Percentiles rank a stretch among this genome's conserved stretches.
Conservation (phyloP, 1,284 basidiomycete genomes). For the Grifola frondosa region DNA sequence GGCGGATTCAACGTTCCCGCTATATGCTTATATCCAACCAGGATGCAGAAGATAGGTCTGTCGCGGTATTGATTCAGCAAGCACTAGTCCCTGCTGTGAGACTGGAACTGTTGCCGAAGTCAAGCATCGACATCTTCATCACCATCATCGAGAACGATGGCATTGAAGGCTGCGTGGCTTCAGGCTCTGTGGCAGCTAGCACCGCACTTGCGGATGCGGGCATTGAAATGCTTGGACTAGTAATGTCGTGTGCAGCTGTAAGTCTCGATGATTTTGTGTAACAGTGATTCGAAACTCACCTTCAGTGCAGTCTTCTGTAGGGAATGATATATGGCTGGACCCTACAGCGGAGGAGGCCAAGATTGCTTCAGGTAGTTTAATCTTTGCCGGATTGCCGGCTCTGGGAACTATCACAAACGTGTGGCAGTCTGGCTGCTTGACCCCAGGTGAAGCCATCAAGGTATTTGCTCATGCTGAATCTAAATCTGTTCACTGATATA, state of each 20-base stretch:
- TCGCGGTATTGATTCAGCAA: conserved; percentile 84
- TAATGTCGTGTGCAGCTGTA: conserved; percentile 76
- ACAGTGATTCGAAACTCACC: conserved; percentile 9
- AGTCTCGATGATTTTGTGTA: conserved; percentile 23
- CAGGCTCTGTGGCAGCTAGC: conserved; percentile 85
- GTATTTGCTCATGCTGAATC: no score
- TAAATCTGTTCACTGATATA: conserved; percentile 3
- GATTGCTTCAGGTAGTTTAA: conserved; percentile 58
- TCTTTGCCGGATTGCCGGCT: conserved; percentile 86
- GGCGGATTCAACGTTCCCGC: conserved; percentile 1
- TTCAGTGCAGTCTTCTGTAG: conserved; percentile 50
- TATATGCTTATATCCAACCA: conserved; percentile 35
- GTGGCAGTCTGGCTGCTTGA: conserved; percentile 74
- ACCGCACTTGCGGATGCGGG: conserved; percentile 89
- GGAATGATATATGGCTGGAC: conserved; percentile 68
- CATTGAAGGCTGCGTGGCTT: conserved; percentile 79
- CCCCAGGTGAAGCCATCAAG: conserved; percentile 46
- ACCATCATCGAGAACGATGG: conserved; percentile 92
- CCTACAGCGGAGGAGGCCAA: conserved; percentile 71
- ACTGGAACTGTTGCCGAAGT: conserved; percentile 90
- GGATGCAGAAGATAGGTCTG: conserved; percentile 91
- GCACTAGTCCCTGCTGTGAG: conserved; percentile 84
- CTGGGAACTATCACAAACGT: conserved; percentile 83
- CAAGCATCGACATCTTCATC: conserved; percentile 89
- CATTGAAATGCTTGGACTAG: conserved; percentile 84